These are phyloP conservation scores for Syzygium malaccense DNA, from an alignment of 441 rosid genomes.

Conservation along the genomic window DNA sequence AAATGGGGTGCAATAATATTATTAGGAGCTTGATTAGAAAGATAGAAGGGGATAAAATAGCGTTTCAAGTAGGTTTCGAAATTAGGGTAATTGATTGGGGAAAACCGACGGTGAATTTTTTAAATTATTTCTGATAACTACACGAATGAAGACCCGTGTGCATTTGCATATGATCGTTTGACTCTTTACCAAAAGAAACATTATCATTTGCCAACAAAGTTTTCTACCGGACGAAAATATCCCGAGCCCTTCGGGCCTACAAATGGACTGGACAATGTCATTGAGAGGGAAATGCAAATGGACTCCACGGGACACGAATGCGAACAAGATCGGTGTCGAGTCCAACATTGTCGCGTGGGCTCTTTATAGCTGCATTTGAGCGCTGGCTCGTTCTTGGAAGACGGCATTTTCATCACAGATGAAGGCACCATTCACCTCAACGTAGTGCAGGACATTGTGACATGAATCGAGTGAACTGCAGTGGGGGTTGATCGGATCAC, in stretches of 20 bases:
- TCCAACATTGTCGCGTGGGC: not conserved
- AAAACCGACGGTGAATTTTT: rapidly evolving
- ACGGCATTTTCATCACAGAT: not conserved
- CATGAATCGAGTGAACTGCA: not conserved
- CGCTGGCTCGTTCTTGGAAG: not conserved
- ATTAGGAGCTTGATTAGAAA: not conserved
- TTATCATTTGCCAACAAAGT: not conserved
- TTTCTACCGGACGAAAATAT: not conserved
- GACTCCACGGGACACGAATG: not conserved
- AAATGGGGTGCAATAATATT: rapidly evolving
- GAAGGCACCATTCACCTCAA: not conserved
- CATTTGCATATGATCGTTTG: not conserved
- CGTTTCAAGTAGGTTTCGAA: rapidly evolving
- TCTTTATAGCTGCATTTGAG: not conserved
- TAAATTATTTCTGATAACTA: not conserved
- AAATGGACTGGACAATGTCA: not conserved
- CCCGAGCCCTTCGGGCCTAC: not conserved
- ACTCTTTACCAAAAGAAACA: not conserved
- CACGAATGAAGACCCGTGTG: not conserved
- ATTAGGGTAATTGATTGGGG: not conserved
- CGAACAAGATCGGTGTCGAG: not conserved
- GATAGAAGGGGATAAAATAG: not conserved
- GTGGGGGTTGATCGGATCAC: not conserved
- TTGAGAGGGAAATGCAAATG: not conserved
- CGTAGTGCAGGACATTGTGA: not conserved